Evolutionary conservation across 345 rosid species (phyloP).

Genomic region (Arabidopsis arenosa): DNA sequence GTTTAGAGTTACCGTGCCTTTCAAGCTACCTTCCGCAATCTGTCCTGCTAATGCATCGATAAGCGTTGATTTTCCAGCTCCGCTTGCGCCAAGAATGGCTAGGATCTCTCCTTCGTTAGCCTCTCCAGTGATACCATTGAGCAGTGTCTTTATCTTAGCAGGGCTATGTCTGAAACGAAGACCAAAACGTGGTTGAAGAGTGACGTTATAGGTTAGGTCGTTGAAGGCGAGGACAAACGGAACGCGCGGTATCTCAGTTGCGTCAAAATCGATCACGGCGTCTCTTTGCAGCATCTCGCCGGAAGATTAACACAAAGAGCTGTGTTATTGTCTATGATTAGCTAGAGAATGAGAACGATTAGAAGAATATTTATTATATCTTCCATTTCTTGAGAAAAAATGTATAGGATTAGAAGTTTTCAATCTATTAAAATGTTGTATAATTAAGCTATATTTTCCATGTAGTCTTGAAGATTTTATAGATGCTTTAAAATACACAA

Average conservation of each 20-base stretch:
- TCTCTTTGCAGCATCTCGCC: constrained; percentile 29
- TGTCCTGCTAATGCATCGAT: constrained; percentile 88
- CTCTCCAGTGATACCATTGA: constrained; percentile 73
- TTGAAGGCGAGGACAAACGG: constrained; percentile 40
- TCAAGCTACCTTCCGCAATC: constrained; percentile 72
- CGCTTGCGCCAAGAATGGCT: constrained; percentile 89
- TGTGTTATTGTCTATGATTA: constrained; percentile 19
- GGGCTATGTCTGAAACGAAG: constrained; percentile 35
- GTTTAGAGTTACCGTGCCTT: constrained; percentile 75
- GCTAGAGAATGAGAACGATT: constrained; percentile 20
- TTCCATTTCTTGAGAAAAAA: not conserved
- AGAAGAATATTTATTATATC: not conserved
- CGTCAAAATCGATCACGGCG: constrained; percentile 14
- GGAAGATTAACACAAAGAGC: constrained; percentile 17
- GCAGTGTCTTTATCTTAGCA: constrained; percentile 36
- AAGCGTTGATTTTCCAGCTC: constrained; percentile 91
- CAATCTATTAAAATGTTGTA: too few species aligned
- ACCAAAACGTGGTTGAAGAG: constrained; percentile 39
- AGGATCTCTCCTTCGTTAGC: constrained; percentile 71
- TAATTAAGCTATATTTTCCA: not conserved
- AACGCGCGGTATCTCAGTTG: constrained; percentile 14
- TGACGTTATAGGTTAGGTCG: constrained; percentile 34
- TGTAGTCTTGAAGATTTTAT: not conserved
- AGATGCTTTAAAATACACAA: not conserved
- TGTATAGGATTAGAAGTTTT: not conserved